Percentiles rank a stretch among this genome's conserved stretches.
These are phyloP conservation scores for Citrus reticulata DNA, from an alignment of 345 rosid species.

Conservation along the genomic window DNA sequence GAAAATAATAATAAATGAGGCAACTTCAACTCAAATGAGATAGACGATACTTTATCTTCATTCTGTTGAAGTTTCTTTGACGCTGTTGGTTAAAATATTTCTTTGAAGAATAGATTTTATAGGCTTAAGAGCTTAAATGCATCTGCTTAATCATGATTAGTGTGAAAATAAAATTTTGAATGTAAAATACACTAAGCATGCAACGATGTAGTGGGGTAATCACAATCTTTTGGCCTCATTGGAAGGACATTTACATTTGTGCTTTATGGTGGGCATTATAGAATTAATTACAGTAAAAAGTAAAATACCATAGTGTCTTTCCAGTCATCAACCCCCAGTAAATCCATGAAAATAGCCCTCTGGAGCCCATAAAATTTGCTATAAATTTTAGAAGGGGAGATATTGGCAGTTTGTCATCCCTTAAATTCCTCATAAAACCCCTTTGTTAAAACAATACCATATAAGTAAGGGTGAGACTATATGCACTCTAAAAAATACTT, in stretches of 20 bases:
- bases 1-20: neutral
- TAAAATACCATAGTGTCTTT: neutral
- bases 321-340: too few species aligned
- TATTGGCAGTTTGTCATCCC: too few species aligned
- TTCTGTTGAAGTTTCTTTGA: conserved; percentile 7
- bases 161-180: neutral
- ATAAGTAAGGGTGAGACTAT: too few species aligned
- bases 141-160: conserved; percentile 22
- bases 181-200: neutral
- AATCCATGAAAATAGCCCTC: too few species aligned
- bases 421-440: too few species aligned
- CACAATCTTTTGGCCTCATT: conserved; percentile 7
- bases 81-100: neutral
- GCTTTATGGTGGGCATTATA: conserved; percentile 2
- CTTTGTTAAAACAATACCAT: too few species aligned
- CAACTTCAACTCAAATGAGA: neutral
- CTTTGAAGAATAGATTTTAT: conserved; percentile 14
- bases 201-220: conserved; percentile 16
- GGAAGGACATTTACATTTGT: neutral
- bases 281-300: conserved; percentile 4
- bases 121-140: neutral
- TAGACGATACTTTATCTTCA: conserved; percentile 6
- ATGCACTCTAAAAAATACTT: too few species aligned
- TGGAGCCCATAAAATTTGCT: too few species aligned
- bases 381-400: too few species aligned